Percentiles rank a stretch among this genome's conserved stretches.
Evolutionary conservation across 345 rosid species (phyloP).

Genomic region (Eucalyptus tenuipes): DNA sequence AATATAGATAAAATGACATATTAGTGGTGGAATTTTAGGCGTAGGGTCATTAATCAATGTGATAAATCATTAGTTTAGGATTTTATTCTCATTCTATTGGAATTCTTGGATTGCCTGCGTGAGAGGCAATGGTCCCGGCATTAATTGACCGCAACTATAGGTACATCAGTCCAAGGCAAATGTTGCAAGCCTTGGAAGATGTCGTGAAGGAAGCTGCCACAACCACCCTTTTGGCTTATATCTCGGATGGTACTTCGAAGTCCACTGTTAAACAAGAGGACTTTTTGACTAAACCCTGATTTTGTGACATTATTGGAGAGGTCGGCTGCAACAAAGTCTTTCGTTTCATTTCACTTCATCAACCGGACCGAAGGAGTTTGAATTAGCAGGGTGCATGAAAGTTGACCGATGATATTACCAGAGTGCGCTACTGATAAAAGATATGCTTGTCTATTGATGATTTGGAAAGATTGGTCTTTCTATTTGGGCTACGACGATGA

Average conservation of each 20-base stretch:
- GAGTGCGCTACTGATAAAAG: neutral
- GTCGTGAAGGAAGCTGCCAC: neutral
- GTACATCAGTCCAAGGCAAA: neutral
- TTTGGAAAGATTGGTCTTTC: neutral
- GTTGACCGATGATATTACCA: neutral
- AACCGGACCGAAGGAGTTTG: neutral
- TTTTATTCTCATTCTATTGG: neutral
- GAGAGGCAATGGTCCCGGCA: neutral
- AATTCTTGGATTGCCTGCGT: neutral
- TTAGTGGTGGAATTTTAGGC: neutral
- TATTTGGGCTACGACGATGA: neutral
- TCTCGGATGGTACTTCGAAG: neutral
- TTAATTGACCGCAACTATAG: neutral
- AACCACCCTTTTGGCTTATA: neutral
- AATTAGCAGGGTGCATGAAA: neutral
- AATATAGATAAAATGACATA: neutral
- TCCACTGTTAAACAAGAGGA: neutral
- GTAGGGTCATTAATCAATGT: neutral
- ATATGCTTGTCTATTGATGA: neutral
- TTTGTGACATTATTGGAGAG: neutral
- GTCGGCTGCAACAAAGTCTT: neutral
- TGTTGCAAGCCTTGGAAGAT: neutral
- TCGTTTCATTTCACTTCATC: neutral
- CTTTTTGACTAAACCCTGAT: neutral
- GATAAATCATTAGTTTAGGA: neutral